phyloP scores from a whole-genome alignment of 495 filamentous ascomycete genomes.

The Penicillium cinerascens region DNA sequence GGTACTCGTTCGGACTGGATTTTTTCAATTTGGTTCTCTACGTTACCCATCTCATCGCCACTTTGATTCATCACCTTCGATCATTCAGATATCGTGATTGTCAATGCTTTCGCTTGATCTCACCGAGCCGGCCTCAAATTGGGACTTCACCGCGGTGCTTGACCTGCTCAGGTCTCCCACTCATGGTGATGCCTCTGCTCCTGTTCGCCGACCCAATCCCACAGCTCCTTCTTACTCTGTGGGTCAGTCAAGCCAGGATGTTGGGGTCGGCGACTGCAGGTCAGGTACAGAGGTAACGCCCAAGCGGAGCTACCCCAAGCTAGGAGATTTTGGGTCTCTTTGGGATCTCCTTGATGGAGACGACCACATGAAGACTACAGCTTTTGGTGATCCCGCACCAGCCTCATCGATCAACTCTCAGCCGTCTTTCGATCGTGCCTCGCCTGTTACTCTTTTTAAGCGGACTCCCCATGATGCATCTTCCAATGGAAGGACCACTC shows the following conservation, averaged over 20 bases:
- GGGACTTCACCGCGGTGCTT: slow-evolving; percentile 50
- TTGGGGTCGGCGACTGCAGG: slow-evolving; percentile 3
- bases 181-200: slow-evolving; percentile 8
- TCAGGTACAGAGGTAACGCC: not conserved
- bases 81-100: not conserved
- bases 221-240: not conserved
- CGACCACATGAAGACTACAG: not conserved
- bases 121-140: slow-evolving; percentile 27
- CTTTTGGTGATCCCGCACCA: not conserved
- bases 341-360: slow-evolving; percentile 31
- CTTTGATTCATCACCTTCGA: not conserved
- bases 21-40: not conserved
- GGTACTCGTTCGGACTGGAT: not conserved
- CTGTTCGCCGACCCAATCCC: slow-evolving; percentile 10
- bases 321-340: slow-evolving; percentile 40
- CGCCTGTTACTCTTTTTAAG: slow-evolving; percentile 21
- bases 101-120: slow-evolving; percentile 18
- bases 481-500: not conserved
- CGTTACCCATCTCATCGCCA: not conserved
- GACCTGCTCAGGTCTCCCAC: slow-evolving; percentile 45
- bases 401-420: not conserved
- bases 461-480: slow-evolving; percentile 6
- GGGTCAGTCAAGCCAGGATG: not conserved
- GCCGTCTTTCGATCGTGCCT: not conserved
- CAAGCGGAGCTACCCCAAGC: slow-evolving; percentile 13